phyloP scores from a whole-genome alignment of 1,284 basidiomycete genomes.

The Schizopora paradoxa region DNA sequence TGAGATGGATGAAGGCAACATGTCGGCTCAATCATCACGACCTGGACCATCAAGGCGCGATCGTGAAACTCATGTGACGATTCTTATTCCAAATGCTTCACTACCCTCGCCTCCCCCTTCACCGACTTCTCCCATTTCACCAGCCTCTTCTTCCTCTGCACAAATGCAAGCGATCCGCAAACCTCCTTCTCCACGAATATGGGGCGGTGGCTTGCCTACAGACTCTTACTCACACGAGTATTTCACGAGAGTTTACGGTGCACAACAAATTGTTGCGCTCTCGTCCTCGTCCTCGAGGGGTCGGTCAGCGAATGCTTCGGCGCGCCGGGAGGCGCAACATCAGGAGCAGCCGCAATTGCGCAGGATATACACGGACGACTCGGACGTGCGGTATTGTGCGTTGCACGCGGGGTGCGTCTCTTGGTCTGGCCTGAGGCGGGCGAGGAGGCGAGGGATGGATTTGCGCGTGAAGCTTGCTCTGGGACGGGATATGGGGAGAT shows the following conservation, averaged over 20 bases:
- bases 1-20: conserved; percentile 30
- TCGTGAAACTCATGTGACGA: conserved; percentile 53
- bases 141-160: no score
- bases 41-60: conserved; percentile 25
- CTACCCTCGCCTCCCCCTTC: conserved; percentile 47
- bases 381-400: conserved; percentile 68
- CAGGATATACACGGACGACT: conserved; percentile 69
- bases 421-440: conserved; percentile 51
- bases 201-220: conserved; percentile 48
- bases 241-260: conserved; percentile 11
- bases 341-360: conserved; percentile 32
- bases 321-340: conserved; percentile 19
- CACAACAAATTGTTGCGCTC: no score
- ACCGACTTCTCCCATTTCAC: no score
- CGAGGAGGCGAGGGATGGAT: conserved; percentile 48
- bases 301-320: conserved; percentile 8
- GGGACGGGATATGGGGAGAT: conserved; percentile 36
- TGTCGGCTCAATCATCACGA: conserved; percentile 19
- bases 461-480: conserved; percentile 48
- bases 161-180: no score
- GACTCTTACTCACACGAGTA: conserved; percentile 5
- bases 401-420: conserved; percentile 60
- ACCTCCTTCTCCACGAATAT: conserved; percentile 52
- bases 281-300: conserved; percentile 17
- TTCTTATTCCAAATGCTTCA: conserved; percentile 54